phyloP scores from a whole-genome alignment of 116 monocot species.

The Thalassia testudinum region DNA sequence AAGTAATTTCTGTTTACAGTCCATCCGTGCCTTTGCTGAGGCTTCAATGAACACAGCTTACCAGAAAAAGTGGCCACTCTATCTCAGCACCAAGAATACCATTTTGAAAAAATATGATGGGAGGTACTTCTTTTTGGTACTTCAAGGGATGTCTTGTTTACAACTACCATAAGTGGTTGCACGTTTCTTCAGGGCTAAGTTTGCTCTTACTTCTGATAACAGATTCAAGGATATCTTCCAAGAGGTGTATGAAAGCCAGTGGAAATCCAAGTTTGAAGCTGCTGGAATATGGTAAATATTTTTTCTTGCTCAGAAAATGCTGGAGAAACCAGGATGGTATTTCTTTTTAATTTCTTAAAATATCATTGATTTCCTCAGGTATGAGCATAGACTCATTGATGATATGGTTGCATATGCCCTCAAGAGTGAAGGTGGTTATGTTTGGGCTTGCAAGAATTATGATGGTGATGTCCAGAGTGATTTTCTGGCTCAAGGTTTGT shows the following conservation, averaged over 20 bases:
- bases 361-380: slow-evolving; percentile 33
- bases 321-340: neutral
- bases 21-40: slow-evolving; percentile 88
- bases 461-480: slow-evolving; percentile 99
- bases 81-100: slow-evolving; percentile 99
- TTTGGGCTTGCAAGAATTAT: slow-evolving; percentile 98
- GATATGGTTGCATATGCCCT: slow-evolving; percentile 99
- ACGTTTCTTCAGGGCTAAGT: no score
- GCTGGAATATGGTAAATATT: slow-evolving; percentile 75
- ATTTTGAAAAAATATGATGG: slow-evolving; percentile 98
- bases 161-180: no score
- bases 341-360: neutral
- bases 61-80: slow-evolving; percentile 90
- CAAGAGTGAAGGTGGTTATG: slow-evolving; percentile 96
- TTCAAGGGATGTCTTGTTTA: no score
- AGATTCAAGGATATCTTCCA: slow-evolving; percentile 99
- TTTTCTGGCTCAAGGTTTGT: slow-evolving; percentile 92
- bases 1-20: slow-evolving; percentile 22
- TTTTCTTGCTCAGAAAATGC: neutral
- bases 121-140: slow-evolving; percentile 29
- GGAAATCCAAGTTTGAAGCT: slow-evolving; percentile 87
- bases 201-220: neutral
- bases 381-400: slow-evolving; percentile 95
- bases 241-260: slow-evolving; percentile 75
- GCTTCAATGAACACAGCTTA: slow-evolving; percentile 92